Conservation (phyloP, 2,329 filamentous ascomycete species). For the Neonectria faginata region DNA sequence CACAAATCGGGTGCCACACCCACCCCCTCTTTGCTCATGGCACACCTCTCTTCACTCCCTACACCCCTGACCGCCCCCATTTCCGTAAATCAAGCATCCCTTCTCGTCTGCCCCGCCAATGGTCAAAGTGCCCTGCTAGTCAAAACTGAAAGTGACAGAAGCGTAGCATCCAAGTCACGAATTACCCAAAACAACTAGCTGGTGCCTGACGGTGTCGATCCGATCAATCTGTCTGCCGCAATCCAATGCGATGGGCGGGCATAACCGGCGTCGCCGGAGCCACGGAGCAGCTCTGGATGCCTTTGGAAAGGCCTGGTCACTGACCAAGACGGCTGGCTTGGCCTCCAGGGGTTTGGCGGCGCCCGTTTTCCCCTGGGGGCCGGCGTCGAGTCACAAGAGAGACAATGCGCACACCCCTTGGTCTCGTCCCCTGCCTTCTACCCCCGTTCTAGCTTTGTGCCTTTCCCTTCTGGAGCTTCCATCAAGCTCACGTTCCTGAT, state of each 20-base stretch:
- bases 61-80: slow-evolving; percentile 3
- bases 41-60: not conserved
- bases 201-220: slow-evolving; percentile 31
- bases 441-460: slow-evolving; percentile 21
- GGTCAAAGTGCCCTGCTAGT: slow-evolving; percentile 23
- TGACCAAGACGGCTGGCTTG: slow-evolving; percentile 14
- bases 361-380: slow-evolving; percentile 2
- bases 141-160: slow-evolving; percentile 18
- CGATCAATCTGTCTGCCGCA: slow-evolving; percentile 33
- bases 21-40: not conserved
- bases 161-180: slow-evolving; percentile 25
- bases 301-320: slow-evolving; percentile 11
- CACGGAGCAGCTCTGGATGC: slow-evolving; percentile 16
- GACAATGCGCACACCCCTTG: slow-evolving; percentile 6
- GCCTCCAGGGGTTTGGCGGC: slow-evolving; percentile 4
- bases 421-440: slow-evolving; percentile 20
- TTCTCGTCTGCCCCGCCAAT: slow-evolving; percentile 8
- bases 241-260: slow-evolving; percentile 13
- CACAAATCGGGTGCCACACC: slow-evolving; percentile 13
- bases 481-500: slow-evolving; percentile 19
- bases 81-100: slow-evolving; percentile 11
- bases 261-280: slow-evolving; percentile 25
- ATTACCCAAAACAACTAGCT: slow-evolving; percentile 26
- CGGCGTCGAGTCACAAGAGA: not conserved
- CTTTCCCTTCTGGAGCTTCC: slow-evolving; percentile 17